phyloP scores from a whole-genome alignment of 257 asterid species.

The Catharanthus roseus region DNA sequence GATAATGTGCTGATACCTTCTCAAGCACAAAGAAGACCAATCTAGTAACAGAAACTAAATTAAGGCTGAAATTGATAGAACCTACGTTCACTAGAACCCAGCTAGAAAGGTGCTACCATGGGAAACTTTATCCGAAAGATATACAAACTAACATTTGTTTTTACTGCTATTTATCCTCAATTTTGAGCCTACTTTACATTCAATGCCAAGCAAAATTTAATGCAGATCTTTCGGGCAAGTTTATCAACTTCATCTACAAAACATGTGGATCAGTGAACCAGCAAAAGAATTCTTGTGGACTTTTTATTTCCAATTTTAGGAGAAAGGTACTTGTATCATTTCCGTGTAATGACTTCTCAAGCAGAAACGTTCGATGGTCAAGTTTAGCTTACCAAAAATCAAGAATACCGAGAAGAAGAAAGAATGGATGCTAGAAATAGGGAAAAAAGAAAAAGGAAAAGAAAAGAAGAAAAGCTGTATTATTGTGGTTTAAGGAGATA shows the following conservation, averaged over 20 bases:
- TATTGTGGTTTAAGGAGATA: neutral
- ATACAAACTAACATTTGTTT: no score
- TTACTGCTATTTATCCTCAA: neutral
- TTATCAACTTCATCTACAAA: neutral
- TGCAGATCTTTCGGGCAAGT: neutral
- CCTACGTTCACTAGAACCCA: no score
- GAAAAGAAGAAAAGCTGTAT: no score
- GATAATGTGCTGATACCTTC: neutral
- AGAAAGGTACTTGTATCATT: neutral
- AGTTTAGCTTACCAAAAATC: neutral
- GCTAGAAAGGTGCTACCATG: no score
- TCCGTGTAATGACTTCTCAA: neutral
- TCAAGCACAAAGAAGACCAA: neutral
- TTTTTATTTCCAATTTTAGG: neutral
- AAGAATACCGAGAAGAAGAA: no score
- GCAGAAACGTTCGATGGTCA: neutral
- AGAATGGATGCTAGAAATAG: no score
- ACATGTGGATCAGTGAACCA: neutral
- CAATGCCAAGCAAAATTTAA: neutral
- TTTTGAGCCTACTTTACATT: neutral
- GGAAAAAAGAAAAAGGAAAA: no score
- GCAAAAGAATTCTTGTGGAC: neutral
- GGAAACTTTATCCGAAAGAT: no score
- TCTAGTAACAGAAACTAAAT: neutral
- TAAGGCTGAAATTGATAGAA: neutral